Evolutionary conservation across 2,329 filamentous ascomycete species (phyloP), one percentile per base, ranked within the genome.

Genomic region (Rasamsonia emersonii): DNA sequence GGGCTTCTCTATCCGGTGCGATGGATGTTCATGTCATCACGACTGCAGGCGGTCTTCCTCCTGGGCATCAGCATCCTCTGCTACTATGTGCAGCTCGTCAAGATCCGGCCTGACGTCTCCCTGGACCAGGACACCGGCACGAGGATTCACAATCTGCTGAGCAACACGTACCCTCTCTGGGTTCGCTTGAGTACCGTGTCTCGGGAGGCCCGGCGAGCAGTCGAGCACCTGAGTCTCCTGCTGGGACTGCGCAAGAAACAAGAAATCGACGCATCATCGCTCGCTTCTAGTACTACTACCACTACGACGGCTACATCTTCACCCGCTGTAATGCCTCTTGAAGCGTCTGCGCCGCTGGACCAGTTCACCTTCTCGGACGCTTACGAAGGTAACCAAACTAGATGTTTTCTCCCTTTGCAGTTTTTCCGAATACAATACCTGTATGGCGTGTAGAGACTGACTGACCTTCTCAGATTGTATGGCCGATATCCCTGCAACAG

Each of bases 31-130:
- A 54, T 67, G 44, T 58, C 60, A 8, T 62, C 62, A 0, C 48
- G 68, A 3, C 55, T 60, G 3, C 62, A 61, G 2, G 61, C 67
- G 26, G 62, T 67, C 36, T 71, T 69, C 40, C 47, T 71, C 3
- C 49, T 70, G 0, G 66, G 64, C 3, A 62, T 64, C 8, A 69
- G 65, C 53, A 47, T 71, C 7, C 45, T 71, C 2, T 70, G 66
- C 37, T 51, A 66, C 5, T 65, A 67, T 33, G 38, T 70, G 1
- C 53, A 61, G 27, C 39, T 17, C 6, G 24, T 19, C n/a, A 35
- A 30, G 16, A 28, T 19, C 8, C 16, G 6, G 6, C n/a, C 30
- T 7, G 19, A 16, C 13, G 20, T 25, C n/a, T 5, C 14, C 1
- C 27, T 33, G 13, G 21, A 28, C 7, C 15, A 21, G 28, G 17